Evolutionary conservation across 345 rosid genomes (phyloP).

Genomic region (Euclidium syriacum): DNA sequence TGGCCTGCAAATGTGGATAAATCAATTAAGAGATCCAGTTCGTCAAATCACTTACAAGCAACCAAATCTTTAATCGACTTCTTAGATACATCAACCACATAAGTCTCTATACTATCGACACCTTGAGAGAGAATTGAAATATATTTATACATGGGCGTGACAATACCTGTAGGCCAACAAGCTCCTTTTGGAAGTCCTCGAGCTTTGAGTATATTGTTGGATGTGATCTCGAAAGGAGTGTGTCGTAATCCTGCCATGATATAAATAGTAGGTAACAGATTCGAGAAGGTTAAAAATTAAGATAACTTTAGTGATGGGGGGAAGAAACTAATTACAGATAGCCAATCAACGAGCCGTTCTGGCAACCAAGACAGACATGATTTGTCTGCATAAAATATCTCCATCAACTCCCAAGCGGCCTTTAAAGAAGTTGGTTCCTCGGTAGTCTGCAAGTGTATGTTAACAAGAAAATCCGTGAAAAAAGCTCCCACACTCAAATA

Average conservation of each 20-base stretch:
- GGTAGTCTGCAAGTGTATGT: slow-evolving; percentile 34
- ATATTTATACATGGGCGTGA: background rate
- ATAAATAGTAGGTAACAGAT: background rate
- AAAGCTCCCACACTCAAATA: slow-evolving; percentile 6
- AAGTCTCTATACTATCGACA: background rate
- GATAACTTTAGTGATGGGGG: background rate
- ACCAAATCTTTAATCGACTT: background rate
- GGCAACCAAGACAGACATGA: slow-evolving; percentile 74
- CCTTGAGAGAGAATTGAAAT: background rate
- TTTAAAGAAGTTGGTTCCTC: slow-evolving; percentile 61
- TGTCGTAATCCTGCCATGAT: slow-evolving; percentile 66
- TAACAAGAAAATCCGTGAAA: background rate
- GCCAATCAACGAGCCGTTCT: slow-evolving; percentile 84
- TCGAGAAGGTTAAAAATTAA: background rate
- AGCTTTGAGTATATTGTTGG: slow-evolving; percentile 70
- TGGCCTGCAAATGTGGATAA: slow-evolving; percentile 41
- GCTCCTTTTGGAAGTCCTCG: slow-evolving; percentile 61
- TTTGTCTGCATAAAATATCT: slow-evolving; percentile 73
- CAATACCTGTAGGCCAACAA: slow-evolving; percentile 66
- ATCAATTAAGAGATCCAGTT: background rate
- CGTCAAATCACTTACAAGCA: slow-evolving; percentile 2
- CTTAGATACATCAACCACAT: background rate
- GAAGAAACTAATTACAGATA: slow-evolving; percentile 66
- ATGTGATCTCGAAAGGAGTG: slow-evolving; percentile 54
- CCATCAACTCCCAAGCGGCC: slow-evolving; percentile 99